Base-by-base conservation (phyloP, 129 eudicot genomes). In the Helianthus tuberosus region DNA sequence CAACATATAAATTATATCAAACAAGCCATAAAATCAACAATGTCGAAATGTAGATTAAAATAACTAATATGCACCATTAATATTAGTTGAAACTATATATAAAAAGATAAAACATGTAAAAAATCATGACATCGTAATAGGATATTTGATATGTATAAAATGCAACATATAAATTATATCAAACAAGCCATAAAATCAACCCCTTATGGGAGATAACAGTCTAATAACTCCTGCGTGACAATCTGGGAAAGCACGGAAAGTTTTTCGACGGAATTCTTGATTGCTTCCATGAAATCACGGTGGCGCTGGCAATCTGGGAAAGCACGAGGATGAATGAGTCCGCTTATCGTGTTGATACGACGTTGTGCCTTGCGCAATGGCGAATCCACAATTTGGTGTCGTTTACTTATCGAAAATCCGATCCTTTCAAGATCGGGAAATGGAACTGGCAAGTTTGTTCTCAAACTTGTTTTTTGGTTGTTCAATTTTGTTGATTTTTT, bases 331-430 rank as follows among this genome's bases (percentile, higher is more conserved):
- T 91, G 97, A 91, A 68, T 8, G 90, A 87, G 23, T 90, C 96
- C 44, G 89, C 86, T 74, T 87, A 93, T 51, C 84, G 87, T 9
- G 98, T 93, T 14, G 96, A 86, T 44, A 93, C 98, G 38, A 87
- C 96, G 11, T 81, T 92, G 1, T 90, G 98, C 39, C 90, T 93
- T 58, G 98, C 98, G n/a, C 98, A 93, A 84, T 93, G 98, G 98
- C 75, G 96, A 58, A 82, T 90, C 76, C 86, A 90, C 27, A 86
- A 83, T 48, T 71, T 88, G 66, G 88, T 90, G 39, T 88, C 96
- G 11, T 89, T 88, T 57, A 81, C 88, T 44, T 86, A 86, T 38
- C 82, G 98, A 13, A 90, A 90, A 68, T 93, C 98, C 43, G 96
- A 93, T 79, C 92, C 96, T 81, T 90, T 93, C 84, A 82, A 77